Evolutionary conservation across 306 rosid genomes (phyloP).

Genomic region (Inga laurina): DNA sequence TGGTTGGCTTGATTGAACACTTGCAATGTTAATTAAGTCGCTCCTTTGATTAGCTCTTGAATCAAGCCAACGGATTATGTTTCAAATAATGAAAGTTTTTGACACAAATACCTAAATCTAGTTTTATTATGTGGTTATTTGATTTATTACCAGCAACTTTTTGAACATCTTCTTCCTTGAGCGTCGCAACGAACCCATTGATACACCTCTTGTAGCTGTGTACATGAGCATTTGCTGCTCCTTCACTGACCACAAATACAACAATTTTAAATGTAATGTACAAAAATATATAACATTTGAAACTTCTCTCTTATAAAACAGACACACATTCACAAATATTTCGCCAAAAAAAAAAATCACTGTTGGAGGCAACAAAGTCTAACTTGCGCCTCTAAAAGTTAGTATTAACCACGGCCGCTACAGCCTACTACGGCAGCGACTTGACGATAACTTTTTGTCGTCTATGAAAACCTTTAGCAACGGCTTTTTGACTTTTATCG

Average conservation of each 20-base stretch:
- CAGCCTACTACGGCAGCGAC: too few species aligned
- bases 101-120: background rate
- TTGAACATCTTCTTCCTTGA: constrained; percentile 43
- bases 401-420: too few species aligned
- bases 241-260: background rate
- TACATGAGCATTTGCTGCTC: background rate
- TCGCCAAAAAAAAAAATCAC: too few species aligned
- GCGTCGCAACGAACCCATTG: constrained; percentile 44
- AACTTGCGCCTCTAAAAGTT: too few species aligned
- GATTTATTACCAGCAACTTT: constrained; percentile 37
- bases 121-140: background rate
- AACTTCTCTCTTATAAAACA: background rate
- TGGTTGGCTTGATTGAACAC: too few species aligned
- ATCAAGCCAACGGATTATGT: background rate
- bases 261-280: background rate
- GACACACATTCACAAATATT: background rate
- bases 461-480: too few species aligned
- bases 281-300: background rate
- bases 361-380: too few species aligned
- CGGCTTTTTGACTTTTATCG: too few species aligned
- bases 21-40: background rate
- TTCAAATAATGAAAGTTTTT: background rate
- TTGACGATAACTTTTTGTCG: too few species aligned
- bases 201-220: constrained; percentile 45
- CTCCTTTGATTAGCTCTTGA: background rate